Conservation (phyloP, 148 eudicot species). For the Agrostemma githago region DNA sequence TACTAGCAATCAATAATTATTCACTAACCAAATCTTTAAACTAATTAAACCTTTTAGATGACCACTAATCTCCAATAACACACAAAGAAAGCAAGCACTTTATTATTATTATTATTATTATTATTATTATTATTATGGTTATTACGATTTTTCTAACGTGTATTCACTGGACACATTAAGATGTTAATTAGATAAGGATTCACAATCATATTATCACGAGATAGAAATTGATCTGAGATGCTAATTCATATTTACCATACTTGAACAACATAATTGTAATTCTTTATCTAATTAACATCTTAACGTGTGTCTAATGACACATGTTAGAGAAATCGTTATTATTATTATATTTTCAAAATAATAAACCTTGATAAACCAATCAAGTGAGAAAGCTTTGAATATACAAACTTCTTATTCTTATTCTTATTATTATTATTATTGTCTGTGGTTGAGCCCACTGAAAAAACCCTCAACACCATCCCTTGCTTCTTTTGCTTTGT, state of each 20-base stretch:
- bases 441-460: slow-evolving; percentile 36
- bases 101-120: no score
- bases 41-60: slow-evolving; percentile 14
- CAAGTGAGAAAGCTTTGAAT: slow-evolving; percentile 32
- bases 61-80: slow-evolving; percentile 24
- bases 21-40: slow-evolving; percentile 16
- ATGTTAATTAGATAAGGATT: no score
- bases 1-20: slow-evolving; percentile 14
- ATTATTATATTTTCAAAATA: not conserved
- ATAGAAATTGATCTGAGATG: no score
- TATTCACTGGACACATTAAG: no score
- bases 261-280: no score
- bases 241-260: no score
- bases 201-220: no score
- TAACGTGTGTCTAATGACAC: no score
- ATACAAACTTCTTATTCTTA: slow-evolving; percentile 24
- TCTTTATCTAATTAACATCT: no score
- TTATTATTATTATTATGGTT: no score
- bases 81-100: slow-evolving; percentile 2
- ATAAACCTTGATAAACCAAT: slow-evolving; percentile 17
- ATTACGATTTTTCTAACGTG: no score
- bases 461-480: slow-evolving; percentile 12
- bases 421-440: not conserved
- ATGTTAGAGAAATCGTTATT: no score
- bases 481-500: slow-evolving; percentile 14